Base-by-base conservation (phyloP, 108 stramenopile species). In the Nannochloropsis gaditana region DNA sequence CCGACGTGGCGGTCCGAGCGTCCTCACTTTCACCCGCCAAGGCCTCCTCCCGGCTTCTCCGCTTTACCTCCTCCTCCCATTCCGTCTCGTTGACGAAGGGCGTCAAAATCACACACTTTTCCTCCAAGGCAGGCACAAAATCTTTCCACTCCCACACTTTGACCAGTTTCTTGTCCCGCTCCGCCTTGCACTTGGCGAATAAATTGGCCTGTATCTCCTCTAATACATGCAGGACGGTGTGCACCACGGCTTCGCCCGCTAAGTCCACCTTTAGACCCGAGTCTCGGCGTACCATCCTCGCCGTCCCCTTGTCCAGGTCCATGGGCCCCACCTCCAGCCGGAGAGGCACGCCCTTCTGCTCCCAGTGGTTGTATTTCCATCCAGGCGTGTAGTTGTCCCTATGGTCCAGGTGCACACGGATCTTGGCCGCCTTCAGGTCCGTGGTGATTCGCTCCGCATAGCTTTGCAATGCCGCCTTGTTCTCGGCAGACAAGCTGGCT, bases 351-450 rank as follows among this genome's bases (percentile, higher is more conserved):
- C 98, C 99, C 91, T 99, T 99, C 90, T 98, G 98, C 91, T 99
- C 99, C 97, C 97, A 99, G 86, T 99, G 97, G 85, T 96, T 96
- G 91, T 96, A 99, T 92, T 99, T 99, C 98, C 98, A 99, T 21
- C 98, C 99, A 44, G 98, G 96, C 79, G 96, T 97, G 93, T 98
- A 97, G 90, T 97, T 94, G 81, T 82, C 82, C 41, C 99, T 93
- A 91, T 95, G 95, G 87, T 99, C 99, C 80, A 93, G 93, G 84
- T 97, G 95, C 83, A 92, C 94, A 41, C 99, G 93, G 21, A 91
- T 88, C 21, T 88, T 86, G 11, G 42, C 90, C 5, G 43, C 79
- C 73, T 89, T 89, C 15, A 91, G 87, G 42, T 43, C 21, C 42
- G 31, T 43, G 9, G 84, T 73, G 42, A 99, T 91, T 19, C 89